Percentiles rank a stretch among this genome's conserved stretches.
Conservation (phyloP, 306 rosid species). For the Lathyrus sativus region DNA sequence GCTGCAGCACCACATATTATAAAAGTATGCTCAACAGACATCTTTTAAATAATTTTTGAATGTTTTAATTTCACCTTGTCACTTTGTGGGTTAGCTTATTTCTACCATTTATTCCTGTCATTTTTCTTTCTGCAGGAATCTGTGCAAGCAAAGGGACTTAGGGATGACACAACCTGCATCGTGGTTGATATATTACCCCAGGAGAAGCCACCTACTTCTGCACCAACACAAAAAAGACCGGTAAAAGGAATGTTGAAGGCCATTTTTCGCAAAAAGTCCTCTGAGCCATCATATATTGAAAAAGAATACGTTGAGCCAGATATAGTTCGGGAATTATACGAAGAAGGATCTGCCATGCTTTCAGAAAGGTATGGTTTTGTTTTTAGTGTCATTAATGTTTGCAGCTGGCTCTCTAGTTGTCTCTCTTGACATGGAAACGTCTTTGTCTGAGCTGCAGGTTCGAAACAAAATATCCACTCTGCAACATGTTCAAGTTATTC, state of each 20-base stretch:
- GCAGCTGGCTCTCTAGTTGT: constrained; percentile 16
- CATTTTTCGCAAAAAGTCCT: constrained; percentile 72
- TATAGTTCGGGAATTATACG: constrained; percentile 76
- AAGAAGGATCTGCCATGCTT: constrained; percentile 97
- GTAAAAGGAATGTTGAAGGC: constrained; percentile 83
- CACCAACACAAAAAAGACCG: constrained; percentile 59
- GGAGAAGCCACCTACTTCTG: constrained; percentile 70
- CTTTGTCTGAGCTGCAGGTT: constrained; percentile 69
- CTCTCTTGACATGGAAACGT: constrained; percentile 36
- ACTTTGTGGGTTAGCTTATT: constrained; percentile 10
- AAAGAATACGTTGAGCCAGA: constrained; percentile 81
- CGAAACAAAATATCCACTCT: constrained; percentile 84
- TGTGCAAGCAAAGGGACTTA: constrained; percentile 86
- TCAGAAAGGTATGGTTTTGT: constrained; percentile 75
- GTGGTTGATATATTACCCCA: constrained; percentile 79
- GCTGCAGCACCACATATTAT: constrained; percentile 89
- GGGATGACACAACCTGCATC: constrained; percentile 97
- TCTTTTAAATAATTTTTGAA: constrained; percentile 24
- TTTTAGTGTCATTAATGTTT: not conserved
- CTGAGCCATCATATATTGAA: constrained; percentile 67
- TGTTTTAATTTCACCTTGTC: constrained; percentile 27
- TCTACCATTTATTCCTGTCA: constrained; percentile 12
- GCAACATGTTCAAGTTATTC: constrained; percentile 98
- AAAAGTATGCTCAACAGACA: constrained; percentile 54
- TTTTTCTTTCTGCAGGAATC: constrained; percentile 68